Percentiles rank a stretch among this genome's conserved stretches.
Conservation (phyloP, 768 basidiomycete species). For the Hygrophoropsis aurantiaca region DNA sequence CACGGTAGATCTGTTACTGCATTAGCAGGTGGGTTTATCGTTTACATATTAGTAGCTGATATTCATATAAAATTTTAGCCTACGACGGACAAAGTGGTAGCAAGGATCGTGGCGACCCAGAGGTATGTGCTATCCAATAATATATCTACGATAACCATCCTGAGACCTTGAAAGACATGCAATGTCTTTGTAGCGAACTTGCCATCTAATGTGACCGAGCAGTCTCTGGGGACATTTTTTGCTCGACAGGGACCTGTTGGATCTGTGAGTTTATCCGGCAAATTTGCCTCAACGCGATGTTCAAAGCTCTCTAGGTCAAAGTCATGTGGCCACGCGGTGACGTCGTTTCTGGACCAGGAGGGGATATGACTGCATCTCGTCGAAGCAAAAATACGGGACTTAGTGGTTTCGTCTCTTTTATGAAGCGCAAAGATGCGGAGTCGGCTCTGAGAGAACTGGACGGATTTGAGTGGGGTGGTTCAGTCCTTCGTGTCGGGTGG, state of each 20-base stretch:
- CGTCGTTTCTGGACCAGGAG: conserved; percentile 61
- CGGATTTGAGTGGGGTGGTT: conserved; percentile 94
- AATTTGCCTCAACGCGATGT: not conserved
- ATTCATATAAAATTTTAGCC: conserved; percentile 39
- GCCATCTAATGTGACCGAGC: conserved; percentile 84
- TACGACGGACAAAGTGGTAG: conserved; percentile 91
- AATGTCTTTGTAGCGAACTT: conserved; percentile 96
- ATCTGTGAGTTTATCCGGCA: conserved; percentile 53
- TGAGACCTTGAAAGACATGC: conserved; percentile 64
- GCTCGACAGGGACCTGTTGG: conserved; percentile 91
- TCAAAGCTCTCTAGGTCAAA: conserved; percentile 61
- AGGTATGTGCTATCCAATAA: conserved; percentile 45
- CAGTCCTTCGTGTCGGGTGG: conserved; percentile 87
- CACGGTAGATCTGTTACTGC: conserved; percentile 84
- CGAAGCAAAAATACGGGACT: conserved; percentile 73
- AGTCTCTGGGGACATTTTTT: conserved; percentile 85
- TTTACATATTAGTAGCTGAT: not conserved
- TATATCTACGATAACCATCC: too few species aligned
- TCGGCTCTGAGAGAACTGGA: conserved; percentile 85
- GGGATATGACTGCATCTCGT: conserved; percentile 73
- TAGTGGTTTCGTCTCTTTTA: conserved; percentile 96
- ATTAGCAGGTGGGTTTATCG: conserved; percentile 66
- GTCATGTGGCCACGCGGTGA: conserved; percentile 99
- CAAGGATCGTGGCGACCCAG: conserved; percentile 84
- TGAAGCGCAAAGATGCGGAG: conserved; percentile 92